Conservation (phyloP, 1,284 basidiomycete genomes). For the Rhodotorula sp. region DNA sequence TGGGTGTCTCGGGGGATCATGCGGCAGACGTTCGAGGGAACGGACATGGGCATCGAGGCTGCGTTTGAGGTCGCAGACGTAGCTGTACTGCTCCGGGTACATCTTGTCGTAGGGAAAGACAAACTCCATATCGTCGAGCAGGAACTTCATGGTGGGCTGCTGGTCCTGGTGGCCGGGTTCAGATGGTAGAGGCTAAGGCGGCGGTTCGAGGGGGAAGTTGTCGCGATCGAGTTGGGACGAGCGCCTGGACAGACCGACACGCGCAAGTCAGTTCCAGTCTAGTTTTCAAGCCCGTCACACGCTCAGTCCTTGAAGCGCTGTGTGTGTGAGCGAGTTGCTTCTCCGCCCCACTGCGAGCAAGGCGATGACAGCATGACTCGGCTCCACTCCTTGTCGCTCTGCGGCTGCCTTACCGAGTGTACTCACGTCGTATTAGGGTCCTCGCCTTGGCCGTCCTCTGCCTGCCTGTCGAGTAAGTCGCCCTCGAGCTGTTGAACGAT, state of each 20-base stretch:
- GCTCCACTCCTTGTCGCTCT: too few species aligned
- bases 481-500: too few species aligned
- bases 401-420: too few species aligned
- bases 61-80: slow-evolving; percentile 97
- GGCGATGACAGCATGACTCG: neutral
- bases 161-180: neutral
- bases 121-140: slow-evolving; percentile 81
- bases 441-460: too few species aligned
- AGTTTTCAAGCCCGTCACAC: neutral
- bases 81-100: slow-evolving; percentile 84
- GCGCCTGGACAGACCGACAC: neutral
- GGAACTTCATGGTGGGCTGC: slow-evolving; percentile 76
- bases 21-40: neutral
- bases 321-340: neutral
- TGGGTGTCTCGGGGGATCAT: slow-evolving; percentile 47
- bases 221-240: neutral
- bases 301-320: neutral
- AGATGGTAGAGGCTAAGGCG: neutral
- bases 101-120: slow-evolving; percentile 62
- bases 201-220: neutral
- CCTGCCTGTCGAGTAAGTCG: too few species aligned
- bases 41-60: slow-evolving; percentile 81
- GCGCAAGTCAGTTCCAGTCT: neutral
- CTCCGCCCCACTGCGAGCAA: neutral
- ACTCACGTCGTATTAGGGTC: too few species aligned